These are phyloP conservation scores for Epichloe uncinata DNA, from an alignment of 2,329 filamentous ascomycete genomes.

Conservation along the genomic window DNA sequence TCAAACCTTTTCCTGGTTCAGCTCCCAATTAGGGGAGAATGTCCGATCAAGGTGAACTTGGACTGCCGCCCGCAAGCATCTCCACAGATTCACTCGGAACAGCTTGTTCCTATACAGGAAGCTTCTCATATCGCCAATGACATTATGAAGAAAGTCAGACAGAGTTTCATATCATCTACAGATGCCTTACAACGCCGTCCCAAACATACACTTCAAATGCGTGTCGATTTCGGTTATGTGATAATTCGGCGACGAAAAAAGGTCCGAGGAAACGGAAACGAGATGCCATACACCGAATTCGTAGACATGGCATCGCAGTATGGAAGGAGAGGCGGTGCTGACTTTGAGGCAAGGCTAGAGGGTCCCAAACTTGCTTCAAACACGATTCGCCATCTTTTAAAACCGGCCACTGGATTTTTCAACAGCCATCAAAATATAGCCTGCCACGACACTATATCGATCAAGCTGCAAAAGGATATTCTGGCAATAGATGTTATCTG, in stretches of 20 bases:
- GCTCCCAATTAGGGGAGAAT: constrained; percentile 7
- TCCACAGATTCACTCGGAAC: not conserved
- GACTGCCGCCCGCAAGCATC: constrained; percentile 12
- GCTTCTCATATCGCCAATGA: not conserved
- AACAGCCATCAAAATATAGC: constrained; percentile 5
- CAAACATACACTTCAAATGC: constrained; percentile 16
- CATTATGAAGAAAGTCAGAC: not conserved
- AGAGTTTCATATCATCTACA: constrained; percentile 6
- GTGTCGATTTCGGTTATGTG: constrained; percentile 20
- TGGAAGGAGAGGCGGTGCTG: constrained; percentile 17
- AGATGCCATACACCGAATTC: constrained; percentile 15
- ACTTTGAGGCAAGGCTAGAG: constrained; percentile 11
- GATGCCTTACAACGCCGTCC: constrained; percentile 14
- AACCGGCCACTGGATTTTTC: constrained; percentile 7
- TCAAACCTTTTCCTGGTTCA: constrained; percentile 17
- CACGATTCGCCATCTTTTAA: constrained; percentile 5
- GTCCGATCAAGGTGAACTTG: constrained; percentile 12
- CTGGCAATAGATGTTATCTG: constrained; percentile 11
- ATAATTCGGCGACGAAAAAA: constrained; percentile 15
- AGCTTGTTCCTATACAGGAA: not conserved
- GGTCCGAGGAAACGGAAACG: constrained; percentile 7
- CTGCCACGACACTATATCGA: constrained; percentile 10
- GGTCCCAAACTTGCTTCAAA: constrained; percentile 2
- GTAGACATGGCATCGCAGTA: constrained; percentile 14
- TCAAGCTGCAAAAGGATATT: constrained; percentile 7